Evolutionary conservation across 2,329 filamentous ascomycete species (phyloP).

Genomic region (Metarhizium robertsii): DNA sequence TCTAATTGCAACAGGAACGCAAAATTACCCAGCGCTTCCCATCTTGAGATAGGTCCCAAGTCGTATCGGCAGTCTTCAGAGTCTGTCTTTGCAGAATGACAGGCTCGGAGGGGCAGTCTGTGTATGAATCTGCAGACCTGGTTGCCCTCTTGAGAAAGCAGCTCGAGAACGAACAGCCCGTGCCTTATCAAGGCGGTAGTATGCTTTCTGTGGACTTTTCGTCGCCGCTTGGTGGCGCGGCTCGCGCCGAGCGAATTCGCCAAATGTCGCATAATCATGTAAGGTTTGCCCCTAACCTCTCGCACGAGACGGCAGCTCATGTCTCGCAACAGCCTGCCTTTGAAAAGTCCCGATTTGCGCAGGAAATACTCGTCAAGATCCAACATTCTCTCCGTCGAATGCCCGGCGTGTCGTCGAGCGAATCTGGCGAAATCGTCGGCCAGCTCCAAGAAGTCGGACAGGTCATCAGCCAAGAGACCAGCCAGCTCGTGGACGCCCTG

Average conservation of each 20-base stretch:
- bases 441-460: constrained; percentile 28
- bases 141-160: neutral
- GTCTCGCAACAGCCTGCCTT: constrained; percentile 21
- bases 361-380: constrained; percentile 27
- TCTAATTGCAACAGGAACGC: neutral
- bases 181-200: constrained; percentile 1
- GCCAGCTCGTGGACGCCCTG: constrained; percentile 27
- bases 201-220: constrained; percentile 31
- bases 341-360: constrained; percentile 21
- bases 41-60: neutral
- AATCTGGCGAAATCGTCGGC: constrained; percentile 23
- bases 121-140: neutral
- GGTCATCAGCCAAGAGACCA: constrained; percentile 28
- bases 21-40: neutral
- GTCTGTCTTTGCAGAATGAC: neutral
- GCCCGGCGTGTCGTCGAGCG: constrained; percentile 25
- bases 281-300: constrained; percentile 9
- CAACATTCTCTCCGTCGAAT: constrained; percentile 30
- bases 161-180: neutral
- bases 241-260: constrained; percentile 25
- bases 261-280: constrained; percentile 30
- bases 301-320: neutral
- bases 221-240: constrained; percentile 27
- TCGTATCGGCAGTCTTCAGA: neutral
- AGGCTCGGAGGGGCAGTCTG: neutral